Conservation (phyloP, 768 basidiomycete genomes). For the Leccinum aurantiacum region DNA sequence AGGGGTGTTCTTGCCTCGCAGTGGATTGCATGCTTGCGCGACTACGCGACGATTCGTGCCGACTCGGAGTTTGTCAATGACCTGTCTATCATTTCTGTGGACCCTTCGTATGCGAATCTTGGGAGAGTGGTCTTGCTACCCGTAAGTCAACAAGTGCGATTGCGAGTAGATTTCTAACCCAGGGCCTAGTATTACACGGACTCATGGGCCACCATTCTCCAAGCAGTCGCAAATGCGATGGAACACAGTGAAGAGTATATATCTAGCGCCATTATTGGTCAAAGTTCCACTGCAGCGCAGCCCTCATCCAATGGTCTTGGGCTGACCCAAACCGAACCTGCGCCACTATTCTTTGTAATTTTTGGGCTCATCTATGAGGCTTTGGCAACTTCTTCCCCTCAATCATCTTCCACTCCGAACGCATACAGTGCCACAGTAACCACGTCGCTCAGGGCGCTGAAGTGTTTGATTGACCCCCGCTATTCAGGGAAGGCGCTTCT, state of each 20-base stretch:
- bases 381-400: conserved; percentile 62
- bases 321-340: conserved; percentile 53
- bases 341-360: conserved; percentile 81
- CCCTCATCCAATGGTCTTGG: conserved; percentile 23
- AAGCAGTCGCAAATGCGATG: conserved; percentile 84
- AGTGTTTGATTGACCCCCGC: conserved; percentile 74
- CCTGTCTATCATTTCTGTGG: conserved; percentile 68
- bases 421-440: conserved; percentile 49
- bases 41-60: conserved; percentile 88
- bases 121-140: conserved; percentile 91
- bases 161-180: neutral
- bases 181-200: conserved; percentile 75
- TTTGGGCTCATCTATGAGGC: conserved; percentile 96
- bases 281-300: conserved; percentile 23
- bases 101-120: conserved; percentile 82
- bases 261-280: conserved; percentile 80
- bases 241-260: conserved; percentile 64
- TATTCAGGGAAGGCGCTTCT: conserved; percentile 81
- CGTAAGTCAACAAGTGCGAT: conserved; percentile 46
- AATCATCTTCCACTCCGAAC: conserved; percentile 46
- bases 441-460: conserved; percentile 73
- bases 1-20: conserved; percentile 69
- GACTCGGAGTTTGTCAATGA: conserved; percentile 87
- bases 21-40: conserved; percentile 87
- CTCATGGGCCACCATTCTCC: conserved; percentile 79